Conservation (phyloP, 2,329 filamentous ascomycete genomes). For the Byssochlamys sp. region DNA sequence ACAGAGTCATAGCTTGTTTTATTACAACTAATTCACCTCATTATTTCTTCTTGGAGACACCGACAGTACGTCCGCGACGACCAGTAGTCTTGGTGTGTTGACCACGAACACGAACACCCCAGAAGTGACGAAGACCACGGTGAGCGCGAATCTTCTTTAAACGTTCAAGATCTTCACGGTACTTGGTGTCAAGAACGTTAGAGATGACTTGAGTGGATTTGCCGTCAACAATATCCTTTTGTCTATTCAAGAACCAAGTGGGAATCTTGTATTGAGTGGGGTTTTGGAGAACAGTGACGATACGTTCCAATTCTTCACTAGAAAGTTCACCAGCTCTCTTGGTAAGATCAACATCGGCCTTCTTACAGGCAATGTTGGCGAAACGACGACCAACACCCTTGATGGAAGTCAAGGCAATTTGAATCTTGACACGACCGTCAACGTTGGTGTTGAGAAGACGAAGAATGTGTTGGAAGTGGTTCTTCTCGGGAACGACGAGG, state of each 20-base stretch:
- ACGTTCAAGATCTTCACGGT: conserved; percentile 93
- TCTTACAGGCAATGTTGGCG: conserved; percentile 99
- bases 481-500: conserved; percentile 45
- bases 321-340: conserved; percentile 90
- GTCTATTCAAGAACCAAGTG: conserved; percentile 97
- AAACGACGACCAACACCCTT: conserved; percentile 99
- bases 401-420: conserved; percentile 99
- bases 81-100: conserved; percentile 99
- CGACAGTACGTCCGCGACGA: conserved; percentile 93
- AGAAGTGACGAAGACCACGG: conserved; percentile 99
- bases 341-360: conserved; percentile 95
- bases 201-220: conserved; percentile 94
- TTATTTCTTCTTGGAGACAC: conserved; percentile 99
- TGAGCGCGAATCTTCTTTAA: conserved; percentile 99
- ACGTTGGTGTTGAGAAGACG: conserved; percentile 98
- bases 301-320: conserved; percentile 99
- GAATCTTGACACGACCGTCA: conserved; percentile 97
- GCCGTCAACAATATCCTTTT: conserved; percentile 98
- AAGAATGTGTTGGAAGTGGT: conserved; percentile 64
- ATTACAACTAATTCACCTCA: too few relatives aligned
- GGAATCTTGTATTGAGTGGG: conserved; percentile 99
- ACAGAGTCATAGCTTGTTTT: too few relatives aligned
- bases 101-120: conserved; percentile 96
- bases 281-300: conserved; percentile 99
- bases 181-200: conserved; percentile 98